These are phyloP conservation scores for Coemansia sp. DNA, from an alignment of 371 early-diverging fungal genomes.

Conservation along the genomic window DNA sequence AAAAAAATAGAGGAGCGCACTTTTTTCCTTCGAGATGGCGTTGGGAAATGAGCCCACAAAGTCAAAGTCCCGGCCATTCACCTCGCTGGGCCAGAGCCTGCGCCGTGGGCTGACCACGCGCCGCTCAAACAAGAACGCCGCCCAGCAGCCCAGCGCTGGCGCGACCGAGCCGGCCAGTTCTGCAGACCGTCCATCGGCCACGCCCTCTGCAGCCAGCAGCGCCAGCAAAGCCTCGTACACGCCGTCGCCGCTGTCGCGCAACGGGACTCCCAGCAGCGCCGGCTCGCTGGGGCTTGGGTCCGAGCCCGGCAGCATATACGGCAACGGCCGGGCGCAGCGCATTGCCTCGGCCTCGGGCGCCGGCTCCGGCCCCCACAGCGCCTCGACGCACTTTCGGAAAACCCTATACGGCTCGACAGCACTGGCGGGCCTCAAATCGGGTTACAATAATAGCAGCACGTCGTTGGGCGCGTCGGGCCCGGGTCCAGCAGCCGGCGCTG, in stretches of 20 bases:
- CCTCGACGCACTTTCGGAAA: slow-evolving; percentile 22
- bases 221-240: slow-evolving; percentile 17
- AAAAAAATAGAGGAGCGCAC: neutral
- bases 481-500: slow-evolving; percentile 6
- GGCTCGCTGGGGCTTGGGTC: slow-evolving; percentile 18
- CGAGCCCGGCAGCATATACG: slow-evolving; percentile 18
- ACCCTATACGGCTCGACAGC: slow-evolving; percentile 45
- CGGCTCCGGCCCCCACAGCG: slow-evolving; percentile 5
- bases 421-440: slow-evolving; percentile 29
- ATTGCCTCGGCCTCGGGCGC: slow-evolving; percentile 41
- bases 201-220: slow-evolving; percentile 11
- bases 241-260: slow-evolving; percentile 48
- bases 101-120: slow-evolving; percentile 46
- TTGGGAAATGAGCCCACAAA: slow-evolving; percentile 44
- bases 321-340: slow-evolving; percentile 32
- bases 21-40: slow-evolving; percentile 25
- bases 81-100: slow-evolving; percentile 43
- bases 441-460: slow-evolving; percentile 33
- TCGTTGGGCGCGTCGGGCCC: slow-evolving; percentile 24
- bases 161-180: slow-evolving; percentile 5
- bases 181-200: slow-evolving; percentile 11
- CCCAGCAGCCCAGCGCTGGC: neutral
- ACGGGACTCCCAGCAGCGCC: slow-evolving; percentile 1
- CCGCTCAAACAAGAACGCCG: slow-evolving; percentile 27
- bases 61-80: slow-evolving; percentile 37